phyloP scores from a whole-genome alignment of 176 grass and related monocot species.

The Lolium perenne region DNA sequence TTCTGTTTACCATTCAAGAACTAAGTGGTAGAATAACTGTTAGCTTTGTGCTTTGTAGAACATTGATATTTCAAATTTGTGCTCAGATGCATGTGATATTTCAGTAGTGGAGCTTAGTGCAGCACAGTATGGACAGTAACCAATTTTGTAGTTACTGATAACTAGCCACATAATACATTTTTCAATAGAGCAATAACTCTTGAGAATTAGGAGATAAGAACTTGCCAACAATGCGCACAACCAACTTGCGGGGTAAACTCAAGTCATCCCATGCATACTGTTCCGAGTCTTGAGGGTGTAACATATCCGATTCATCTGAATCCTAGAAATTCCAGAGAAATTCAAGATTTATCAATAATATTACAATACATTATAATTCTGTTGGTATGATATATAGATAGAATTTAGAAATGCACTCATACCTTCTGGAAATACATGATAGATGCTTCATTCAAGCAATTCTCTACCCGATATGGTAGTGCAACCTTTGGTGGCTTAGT shows the following conservation, averaged over 20 bases:
- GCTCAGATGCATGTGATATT: slow-evolving; percentile 19
- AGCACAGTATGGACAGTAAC: slow-evolving; percentile 1
- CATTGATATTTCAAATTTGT: slow-evolving; percentile 14
- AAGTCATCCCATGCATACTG: slow-evolving; percentile 87
- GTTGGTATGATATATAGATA: slow-evolving; percentile 26
- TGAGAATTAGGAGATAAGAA: slow-evolving; percentile 42
- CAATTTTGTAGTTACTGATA: slow-evolving; percentile 26
- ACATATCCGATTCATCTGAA: slow-evolving; percentile 69
- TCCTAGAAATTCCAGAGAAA: slow-evolving; percentile 57
- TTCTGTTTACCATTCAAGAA: slow-evolving; percentile 18
- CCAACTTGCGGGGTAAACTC: slow-evolving; percentile 75
- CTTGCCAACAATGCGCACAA: slow-evolving; percentile 76
- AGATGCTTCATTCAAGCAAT: slow-evolving; percentile 68
- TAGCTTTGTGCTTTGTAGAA: slow-evolving; percentile 6
- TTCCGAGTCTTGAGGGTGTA: slow-evolving; percentile 59
- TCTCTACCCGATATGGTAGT: slow-evolving; percentile 87
- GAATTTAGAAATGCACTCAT: slow-evolving; percentile 37
- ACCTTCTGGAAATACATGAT: slow-evolving; percentile 91
- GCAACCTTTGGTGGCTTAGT: slow-evolving; percentile 57
- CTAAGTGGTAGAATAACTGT: neutral
- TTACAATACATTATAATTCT: neutral
- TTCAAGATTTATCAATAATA: slow-evolving; percentile 42
- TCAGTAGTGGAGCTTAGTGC: neutral
- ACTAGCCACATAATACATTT: slow-evolving; percentile 34
- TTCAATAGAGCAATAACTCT: slow-evolving; percentile 24